Evolutionary conservation across 192 early-diverging fungal genomes (phyloP), one percentile per base, ranked within the genome.

Genomic region (Funneliformis geosporum): DNA sequence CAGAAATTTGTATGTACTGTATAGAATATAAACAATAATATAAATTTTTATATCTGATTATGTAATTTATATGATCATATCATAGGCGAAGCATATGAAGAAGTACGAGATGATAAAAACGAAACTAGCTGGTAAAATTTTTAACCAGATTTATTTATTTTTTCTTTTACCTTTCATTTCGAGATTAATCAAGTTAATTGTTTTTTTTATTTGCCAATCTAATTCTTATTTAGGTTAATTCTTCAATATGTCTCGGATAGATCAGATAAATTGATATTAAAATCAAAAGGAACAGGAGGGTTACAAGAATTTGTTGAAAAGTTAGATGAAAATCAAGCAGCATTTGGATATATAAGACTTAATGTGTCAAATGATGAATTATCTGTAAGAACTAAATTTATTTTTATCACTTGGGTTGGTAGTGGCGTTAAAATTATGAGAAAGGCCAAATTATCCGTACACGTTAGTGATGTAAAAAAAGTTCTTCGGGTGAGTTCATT

Each of bases 321-420:
- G 5, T 27, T 75, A 18, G 21, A 21, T 16, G 47, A 47, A 14
- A 23, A 60, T 28, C 46, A 75, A 75, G 73, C 73, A 59, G 43
- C 73, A 55, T 75, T 75, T 28, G 73, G 46, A 10, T 75, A 75
- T 59, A 12, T 38, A 50, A 40, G 73, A 27, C 0, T 75, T 12
- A 75, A 75, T 39, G 73, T 75, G 16, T 75, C 73, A 59, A 75
- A 75, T 75, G 73, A 75, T 28, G 73, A 75, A 75, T 50, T 75
- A 75, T 75, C 73, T 12, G 73, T 75, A 3, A 5, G 73, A 75
- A 75, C 73, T 9, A 75, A 75, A 50, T 75, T 75, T 60, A 39
- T 75, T 25, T 75, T 75, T 59, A 27, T 75, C 27, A 75, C 73
- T 0, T 75, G 73, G 73, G 59, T 75, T 43, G 73, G 73, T 10